phyloP scores from a whole-genome alignment of 768 basidiomycete genomes.

The Trametes cinnabarina region DNA sequence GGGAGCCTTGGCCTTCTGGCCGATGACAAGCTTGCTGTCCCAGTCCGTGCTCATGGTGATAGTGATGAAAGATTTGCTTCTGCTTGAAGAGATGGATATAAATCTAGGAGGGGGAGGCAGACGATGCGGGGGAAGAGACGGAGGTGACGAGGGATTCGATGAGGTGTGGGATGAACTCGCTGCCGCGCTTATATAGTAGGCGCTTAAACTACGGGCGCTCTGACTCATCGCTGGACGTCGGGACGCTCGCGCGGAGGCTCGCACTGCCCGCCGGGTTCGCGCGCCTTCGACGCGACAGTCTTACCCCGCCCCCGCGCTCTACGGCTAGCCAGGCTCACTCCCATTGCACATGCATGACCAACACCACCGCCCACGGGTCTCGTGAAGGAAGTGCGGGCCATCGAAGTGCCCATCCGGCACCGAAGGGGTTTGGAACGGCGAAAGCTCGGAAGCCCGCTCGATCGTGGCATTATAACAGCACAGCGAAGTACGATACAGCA shows the following conservation, averaged over 20 bases:
- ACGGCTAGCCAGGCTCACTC: not conserved
- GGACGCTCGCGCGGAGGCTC: not conserved
- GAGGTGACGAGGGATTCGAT: slow-evolving; percentile 12
- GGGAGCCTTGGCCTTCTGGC: slow-evolving; percentile 57
- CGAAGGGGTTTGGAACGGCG: no score
- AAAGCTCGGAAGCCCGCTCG: no score
- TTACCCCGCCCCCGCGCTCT: not conserved
- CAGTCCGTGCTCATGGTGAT: slow-evolving; percentile 48
- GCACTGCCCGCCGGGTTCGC: not conserved
- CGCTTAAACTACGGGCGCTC: slow-evolving; percentile 16
- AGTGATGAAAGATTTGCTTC: not conserved
- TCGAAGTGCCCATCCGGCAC: no score
- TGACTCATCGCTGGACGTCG: slow-evolving; percentile 19
- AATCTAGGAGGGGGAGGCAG: not conserved
- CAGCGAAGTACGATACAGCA: no score
- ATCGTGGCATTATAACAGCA: no score
- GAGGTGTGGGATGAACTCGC: slow-evolving; percentile 16
- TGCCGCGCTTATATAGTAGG: slow-evolving; percentile 23
- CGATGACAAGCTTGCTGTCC: slow-evolving; percentile 74
- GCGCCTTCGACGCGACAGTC: not conserved
- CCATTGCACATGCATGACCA: not conserved
- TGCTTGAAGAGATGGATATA: not conserved
- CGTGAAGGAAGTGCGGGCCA: not conserved
- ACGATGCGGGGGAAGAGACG: slow-evolving; percentile 7
- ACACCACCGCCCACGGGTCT: not conserved